Evolutionary conservation across 176 grass and related monocot species (phyloP), one percentile per base, ranked within the genome.

Genomic region (Carex pumila): DNA sequence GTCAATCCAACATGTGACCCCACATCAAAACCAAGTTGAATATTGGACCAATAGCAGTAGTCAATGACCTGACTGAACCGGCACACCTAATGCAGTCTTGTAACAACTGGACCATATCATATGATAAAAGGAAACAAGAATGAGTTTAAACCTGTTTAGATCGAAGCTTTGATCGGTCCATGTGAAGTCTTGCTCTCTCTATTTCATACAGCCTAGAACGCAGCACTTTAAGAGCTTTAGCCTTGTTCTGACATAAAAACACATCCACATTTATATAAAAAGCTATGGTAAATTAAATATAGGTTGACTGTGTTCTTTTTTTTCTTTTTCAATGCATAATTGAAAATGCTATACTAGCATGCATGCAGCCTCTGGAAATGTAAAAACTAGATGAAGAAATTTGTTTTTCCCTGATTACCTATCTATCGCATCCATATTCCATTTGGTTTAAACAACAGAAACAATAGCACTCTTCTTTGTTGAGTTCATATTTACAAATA

Each of bases 221-320:
- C 43, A 94, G 88, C 84, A 94, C 89, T 93, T 94, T 89, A 37
- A 98, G 86, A 54, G 95, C 95, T 87, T 98, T 98, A 85, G 92
- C 91, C 86, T 98, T 98, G 84, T 98, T 98, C 95, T 94, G 86
- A 36, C 54, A 14, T 18, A 34, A 45, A 66, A 19, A 81, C 7
- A 71, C 37, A 71, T 12, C 10, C 34, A 74, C 34, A 31, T 65
- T 31, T 12, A 65, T 5, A 65, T 30, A 7, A 50, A 10, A 50
- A 50, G 47, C 47, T 50, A 50, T 11, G 9, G 47, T 50, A 12
- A 50, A 47, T 47, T 47, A 47, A 47, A 50, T 50, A 50, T 50
- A 50, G 12, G 10, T 50, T 50, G 47, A 50, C 47, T 11, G 47
- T 49, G 47, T 49, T 49, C 47, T 49, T 49, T 49, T 1, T 49